Percentiles rank a stretch among this genome's conserved stretches.
phyloP scores from a whole-genome alignment of 1,139 yeast genomes.

The Pichia kudriavzevii region DNA sequence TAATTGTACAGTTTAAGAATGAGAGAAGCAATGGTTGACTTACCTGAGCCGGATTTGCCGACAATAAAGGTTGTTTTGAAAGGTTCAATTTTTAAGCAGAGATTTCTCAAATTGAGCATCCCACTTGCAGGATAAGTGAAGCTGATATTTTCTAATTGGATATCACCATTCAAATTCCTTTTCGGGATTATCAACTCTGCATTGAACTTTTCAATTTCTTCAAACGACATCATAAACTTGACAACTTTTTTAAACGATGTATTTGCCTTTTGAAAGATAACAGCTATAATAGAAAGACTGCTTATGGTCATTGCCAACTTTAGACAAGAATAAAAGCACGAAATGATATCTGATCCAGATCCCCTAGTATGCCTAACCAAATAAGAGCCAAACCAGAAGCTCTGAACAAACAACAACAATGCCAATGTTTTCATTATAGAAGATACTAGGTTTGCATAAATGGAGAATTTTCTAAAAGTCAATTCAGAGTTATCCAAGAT shows the following conservation, averaged over 20 bases:
- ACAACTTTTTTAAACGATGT: constrained; percentile 46
- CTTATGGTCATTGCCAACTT: constrained; percentile 56
- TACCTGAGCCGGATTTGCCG: constrained; percentile 90
- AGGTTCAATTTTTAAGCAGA: constrained; percentile 36
- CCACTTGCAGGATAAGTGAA: constrained; percentile 64
- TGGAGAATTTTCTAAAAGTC: constrained; percentile 41
- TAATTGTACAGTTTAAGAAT: constrained; percentile 49
- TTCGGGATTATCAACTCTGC: constrained; percentile 15
- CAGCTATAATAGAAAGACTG: constrained; percentile 44
- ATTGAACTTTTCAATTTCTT: constrained; percentile 13
- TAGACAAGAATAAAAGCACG: constrained; percentile 78
- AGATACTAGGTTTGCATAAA: constrained; percentile 48
- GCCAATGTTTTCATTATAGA: constrained; percentile 52
- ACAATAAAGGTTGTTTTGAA: constrained; percentile 53
- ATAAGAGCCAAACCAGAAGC: constrained; percentile 80
- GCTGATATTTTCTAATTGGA: constrained; percentile 43
- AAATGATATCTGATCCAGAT: constrained; percentile 56
- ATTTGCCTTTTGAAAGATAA: constrained; percentile 53
- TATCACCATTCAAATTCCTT: constrained; percentile 32
- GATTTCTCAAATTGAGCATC: too few species aligned
- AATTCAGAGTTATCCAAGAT: constrained; percentile 38
- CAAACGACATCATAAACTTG: constrained; percentile 22
- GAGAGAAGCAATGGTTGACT: constrained; percentile 68
- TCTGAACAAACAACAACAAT: constrained; percentile 77
- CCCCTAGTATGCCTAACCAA: constrained; percentile 48